Conservation (phyloP, 345 rosid species). For the Carallia brachiata region DNA sequence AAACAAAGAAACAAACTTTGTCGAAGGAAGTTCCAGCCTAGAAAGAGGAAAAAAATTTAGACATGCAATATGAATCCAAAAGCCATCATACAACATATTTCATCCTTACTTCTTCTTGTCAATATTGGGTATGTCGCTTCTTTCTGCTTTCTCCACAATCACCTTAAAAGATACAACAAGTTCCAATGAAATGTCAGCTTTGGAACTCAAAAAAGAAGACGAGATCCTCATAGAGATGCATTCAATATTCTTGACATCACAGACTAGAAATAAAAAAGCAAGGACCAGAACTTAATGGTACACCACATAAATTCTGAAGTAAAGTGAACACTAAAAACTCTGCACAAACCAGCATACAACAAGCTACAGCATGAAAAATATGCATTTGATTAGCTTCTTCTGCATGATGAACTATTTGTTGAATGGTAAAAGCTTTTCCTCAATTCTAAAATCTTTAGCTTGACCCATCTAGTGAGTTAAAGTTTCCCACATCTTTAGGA, state of each 20-base stretch:
- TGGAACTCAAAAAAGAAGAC: constrained; percentile 6
- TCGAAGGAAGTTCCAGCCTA: background rate
- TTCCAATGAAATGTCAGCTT: constrained; percentile 11
- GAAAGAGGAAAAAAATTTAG: background rate
- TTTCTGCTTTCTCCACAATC: constrained; percentile 94
- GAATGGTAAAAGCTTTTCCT: no score
- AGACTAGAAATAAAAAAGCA: background rate
- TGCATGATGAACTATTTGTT: no score
- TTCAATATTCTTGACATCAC: background rate
- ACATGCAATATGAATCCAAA: background rate
- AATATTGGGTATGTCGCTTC: constrained; percentile 88
- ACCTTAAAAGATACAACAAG: constrained; percentile 45
- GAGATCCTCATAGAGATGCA: no score
- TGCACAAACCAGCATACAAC: background rate
- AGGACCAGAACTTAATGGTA: no score
- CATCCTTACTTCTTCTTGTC: constrained; percentile 85
- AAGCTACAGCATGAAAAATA: background rate
- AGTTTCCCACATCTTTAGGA: no score
- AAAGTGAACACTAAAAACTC: background rate
- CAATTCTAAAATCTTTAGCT: no score
- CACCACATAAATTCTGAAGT: background rate
- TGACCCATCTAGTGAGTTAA: no score
- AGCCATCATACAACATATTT: background rate
- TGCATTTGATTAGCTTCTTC: background rate
- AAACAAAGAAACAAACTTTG: background rate